phyloP scores from a whole-genome alignment of 768 basidiomycete species.

The Mycena crocata region DNA sequence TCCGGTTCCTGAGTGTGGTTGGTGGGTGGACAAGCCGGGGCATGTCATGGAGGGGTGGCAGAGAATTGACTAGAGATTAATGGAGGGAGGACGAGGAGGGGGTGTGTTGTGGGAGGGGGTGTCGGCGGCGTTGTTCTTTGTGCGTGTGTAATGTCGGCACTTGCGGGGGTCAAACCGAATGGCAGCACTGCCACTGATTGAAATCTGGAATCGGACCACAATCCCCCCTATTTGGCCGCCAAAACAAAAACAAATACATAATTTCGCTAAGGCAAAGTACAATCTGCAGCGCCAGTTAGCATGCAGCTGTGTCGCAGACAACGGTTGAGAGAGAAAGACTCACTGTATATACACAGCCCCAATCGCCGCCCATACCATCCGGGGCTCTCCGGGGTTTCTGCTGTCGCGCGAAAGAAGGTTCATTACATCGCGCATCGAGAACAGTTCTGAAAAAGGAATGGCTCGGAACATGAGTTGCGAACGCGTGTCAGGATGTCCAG shows the following conservation, averaged over 20 bases:
- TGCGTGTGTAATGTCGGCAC: conserved; percentile 22
- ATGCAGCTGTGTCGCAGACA: background rate
- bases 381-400: conserved; percentile 21
- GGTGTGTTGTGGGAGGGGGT: background rate
- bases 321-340: background rate
- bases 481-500: conserved; percentile 3
- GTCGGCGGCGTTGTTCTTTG: conserved; percentile 9
- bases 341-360: too few species aligned
- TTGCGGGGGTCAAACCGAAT: conserved; percentile 8
- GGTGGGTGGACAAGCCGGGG: conserved; percentile 84
- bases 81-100: conserved; percentile 42
- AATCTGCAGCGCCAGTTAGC: background rate
- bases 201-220: too few species aligned
- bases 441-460: conserved; percentile 26
- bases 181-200: too few species aligned
- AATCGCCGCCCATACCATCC: conserved; percentile 7
- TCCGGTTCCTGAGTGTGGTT: conserved; percentile 86
- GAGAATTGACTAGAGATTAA: conserved; percentile 50
- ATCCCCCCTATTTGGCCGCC: too few species aligned
- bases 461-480: conserved; percentile 1
- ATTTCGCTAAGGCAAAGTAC: background rate
- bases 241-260: background rate
- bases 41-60: conserved; percentile 80
- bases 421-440: conserved; percentile 9
- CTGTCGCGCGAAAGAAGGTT: conserved; percentile 12